These are phyloP conservation scores for Cytospora paraplurivora DNA, from an alignment of 2,329 filamentous ascomycete species.

Conservation along the genomic window DNA sequence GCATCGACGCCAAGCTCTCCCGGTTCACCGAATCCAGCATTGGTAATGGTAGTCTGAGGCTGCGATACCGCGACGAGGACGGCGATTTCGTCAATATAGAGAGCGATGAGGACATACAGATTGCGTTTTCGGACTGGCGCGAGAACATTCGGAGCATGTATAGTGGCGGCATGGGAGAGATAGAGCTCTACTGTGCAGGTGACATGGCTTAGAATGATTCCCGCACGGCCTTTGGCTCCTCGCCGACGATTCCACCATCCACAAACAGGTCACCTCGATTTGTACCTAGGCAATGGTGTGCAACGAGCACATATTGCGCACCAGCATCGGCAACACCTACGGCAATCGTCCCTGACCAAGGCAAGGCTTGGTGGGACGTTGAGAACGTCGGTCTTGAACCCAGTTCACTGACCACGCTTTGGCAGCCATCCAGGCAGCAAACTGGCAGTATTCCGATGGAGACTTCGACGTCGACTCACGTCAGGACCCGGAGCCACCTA, in stretches of 20 bases:
- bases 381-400: background rate
- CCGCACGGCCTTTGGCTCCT: slow-evolving; percentile 14
- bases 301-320: background rate
- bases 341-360: background rate
- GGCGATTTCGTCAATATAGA: slow-evolving; percentile 92
- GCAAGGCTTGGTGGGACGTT: slow-evolving; percentile 13
- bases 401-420: background rate
- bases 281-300: background rate
- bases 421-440: background rate
- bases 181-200: slow-evolving; percentile 79
- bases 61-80: slow-evolving; percentile 91
- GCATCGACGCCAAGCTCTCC: slow-evolving; percentile 92
- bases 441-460: background rate
- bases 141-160: slow-evolving; percentile 63
- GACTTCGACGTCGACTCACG: background rate
- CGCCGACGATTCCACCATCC: slow-evolving; percentile 5
- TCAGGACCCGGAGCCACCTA: background rate
- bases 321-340: background rate
- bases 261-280: background rate
- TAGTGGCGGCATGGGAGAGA: slow-evolving; percentile 78
- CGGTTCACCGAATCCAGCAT: slow-evolving; percentile 85
- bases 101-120: slow-evolving; percentile 93
- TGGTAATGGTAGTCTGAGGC: slow-evolving; percentile 76
- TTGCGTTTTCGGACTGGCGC: slow-evolving; percentile 92
- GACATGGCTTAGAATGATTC: slow-evolving; percentile 39